These are phyloP conservation scores for Sesbania bispinosa DNA, from an alignment of 306 rosid genomes.

Conservation along the genomic window DNA sequence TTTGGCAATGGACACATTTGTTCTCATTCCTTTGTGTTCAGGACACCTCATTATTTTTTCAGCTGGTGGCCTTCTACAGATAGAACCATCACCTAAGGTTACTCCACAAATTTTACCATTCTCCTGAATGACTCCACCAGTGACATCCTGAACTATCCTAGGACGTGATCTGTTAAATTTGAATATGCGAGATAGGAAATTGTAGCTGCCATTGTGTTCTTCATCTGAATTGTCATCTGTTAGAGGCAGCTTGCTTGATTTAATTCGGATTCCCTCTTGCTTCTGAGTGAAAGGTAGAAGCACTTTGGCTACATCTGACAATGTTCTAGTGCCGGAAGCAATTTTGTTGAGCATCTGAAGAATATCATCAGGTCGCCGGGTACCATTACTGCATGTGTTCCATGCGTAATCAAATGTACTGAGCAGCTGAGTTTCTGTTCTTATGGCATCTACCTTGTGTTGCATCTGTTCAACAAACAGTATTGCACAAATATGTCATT, in stretches of 20 bases:
- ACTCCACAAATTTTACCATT: conserved; percentile 56
- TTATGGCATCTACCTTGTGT: conserved; percentile 54
- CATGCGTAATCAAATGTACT: conserved; percentile 82
- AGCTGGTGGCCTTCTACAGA: conserved; percentile 60
- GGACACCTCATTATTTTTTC: conserved; percentile 73
- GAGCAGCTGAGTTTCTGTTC: conserved; percentile 66
- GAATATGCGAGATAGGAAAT: conserved; percentile 52
- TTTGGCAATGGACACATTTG: conserved; percentile 17
- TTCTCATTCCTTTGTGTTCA: conserved; percentile 76
- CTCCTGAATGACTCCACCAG: conserved; percentile 22
- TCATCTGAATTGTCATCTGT: conserved; percentile 30
- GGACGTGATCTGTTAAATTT: conserved; percentile 64
- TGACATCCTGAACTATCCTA: conserved; percentile 37
- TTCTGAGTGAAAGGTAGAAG: conserved; percentile 58
- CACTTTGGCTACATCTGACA: conserved; percentile 38
- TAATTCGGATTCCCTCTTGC: conserved; percentile 63
- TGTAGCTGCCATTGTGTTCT: conserved; percentile 39
- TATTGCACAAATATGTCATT: not conserved
- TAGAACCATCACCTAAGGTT: conserved; percentile 42
- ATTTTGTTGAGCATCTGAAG: conserved; percentile 44
- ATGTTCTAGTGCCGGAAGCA: conserved; percentile 38
- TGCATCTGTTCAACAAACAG: conserved; percentile 57
- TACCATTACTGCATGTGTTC: conserved; percentile 63
- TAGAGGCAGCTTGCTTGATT: conserved; percentile 41
- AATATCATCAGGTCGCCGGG: conserved; percentile 59